phyloP scores from a whole-genome alignment of 2,329 filamentous ascomycete species.

The Malbranchea cinnamomea region DNA sequence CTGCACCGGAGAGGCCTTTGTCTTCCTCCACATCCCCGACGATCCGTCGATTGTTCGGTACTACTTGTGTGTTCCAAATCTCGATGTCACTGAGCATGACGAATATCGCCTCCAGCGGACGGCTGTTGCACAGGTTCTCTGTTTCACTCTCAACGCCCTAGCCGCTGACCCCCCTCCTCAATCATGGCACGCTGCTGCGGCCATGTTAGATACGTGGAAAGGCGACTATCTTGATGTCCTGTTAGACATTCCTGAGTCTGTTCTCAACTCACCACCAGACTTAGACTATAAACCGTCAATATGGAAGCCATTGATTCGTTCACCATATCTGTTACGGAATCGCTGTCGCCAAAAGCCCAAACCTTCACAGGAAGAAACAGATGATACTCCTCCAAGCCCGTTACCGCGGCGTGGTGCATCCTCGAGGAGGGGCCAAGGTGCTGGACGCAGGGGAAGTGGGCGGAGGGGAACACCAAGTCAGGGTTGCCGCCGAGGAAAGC shows the following conservation, averaged over 20 bases:
- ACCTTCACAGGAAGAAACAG: no score
- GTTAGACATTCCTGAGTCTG: no score
- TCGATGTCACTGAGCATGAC: slow-evolving; percentile 17
- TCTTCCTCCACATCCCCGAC: slow-evolving; percentile 18
- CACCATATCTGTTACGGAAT: no score
- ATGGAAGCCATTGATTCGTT: no score
- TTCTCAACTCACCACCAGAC: not conserved
- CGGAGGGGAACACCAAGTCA: no score
- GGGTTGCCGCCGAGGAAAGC: no score
- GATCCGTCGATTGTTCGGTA: slow-evolving; percentile 18
- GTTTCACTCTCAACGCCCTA: slow-evolving; percentile 15
- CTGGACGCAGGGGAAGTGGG: no score
- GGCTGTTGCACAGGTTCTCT: slow-evolving; percentile 25
- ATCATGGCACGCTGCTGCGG: slow-evolving; percentile 7
- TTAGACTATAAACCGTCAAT: not conserved
- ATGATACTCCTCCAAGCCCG: no score
- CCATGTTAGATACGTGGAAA: slow-evolving; percentile 19
- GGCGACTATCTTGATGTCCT: slow-evolving; percentile 15
- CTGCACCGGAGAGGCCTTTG: slow-evolving; percentile 17
- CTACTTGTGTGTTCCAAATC: slow-evolving; percentile 9
- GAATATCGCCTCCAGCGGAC: slow-evolving; percentile 22
- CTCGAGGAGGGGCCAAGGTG: no score
- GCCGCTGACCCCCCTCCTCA: slow-evolving; percentile 1
- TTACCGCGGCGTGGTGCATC: no score
- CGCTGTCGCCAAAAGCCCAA: no score